Evolutionary conservation across 148 eudicot species (phyloP).

Genomic region (Pharnaceum exiguum): DNA sequence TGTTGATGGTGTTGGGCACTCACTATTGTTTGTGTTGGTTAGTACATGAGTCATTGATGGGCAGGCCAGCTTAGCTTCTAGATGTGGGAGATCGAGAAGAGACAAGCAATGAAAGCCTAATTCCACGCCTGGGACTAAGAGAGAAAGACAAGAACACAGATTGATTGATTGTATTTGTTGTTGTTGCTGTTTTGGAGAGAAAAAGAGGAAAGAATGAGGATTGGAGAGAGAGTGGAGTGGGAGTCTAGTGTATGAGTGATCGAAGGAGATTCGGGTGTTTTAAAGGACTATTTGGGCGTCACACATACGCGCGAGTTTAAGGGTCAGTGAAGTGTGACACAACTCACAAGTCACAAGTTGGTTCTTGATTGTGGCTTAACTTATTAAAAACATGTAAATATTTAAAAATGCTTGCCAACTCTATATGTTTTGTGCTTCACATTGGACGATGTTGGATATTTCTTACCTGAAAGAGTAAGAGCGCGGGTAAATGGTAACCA

Average conservation of each 20-base stretch:
- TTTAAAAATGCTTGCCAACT: background rate
- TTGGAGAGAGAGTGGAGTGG: background rate
- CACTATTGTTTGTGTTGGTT: conserved; percentile 25
- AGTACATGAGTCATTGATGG: conserved; percentile 20
- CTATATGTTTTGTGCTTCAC: conserved; percentile 16
- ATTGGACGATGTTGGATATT: conserved; percentile 3
- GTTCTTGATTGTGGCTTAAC: conserved; percentile 7
- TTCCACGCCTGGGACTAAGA: conserved; percentile 29
- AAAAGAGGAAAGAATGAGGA: conserved; percentile 9
- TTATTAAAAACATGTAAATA: background rate
- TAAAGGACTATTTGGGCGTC: conserved; percentile 11
- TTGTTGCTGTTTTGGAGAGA: conserved; percentile 2
- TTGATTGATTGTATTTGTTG: no score
- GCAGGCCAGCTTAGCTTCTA: background rate
- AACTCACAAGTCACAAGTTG: no score
- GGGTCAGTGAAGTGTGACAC: no score
- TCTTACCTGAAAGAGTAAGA: background rate
- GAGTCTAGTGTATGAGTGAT: conserved; percentile 2
- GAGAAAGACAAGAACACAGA: conserved; percentile 4
- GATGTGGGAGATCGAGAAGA: conserved; percentile 1
- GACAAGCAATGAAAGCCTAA: conserved; percentile 32
- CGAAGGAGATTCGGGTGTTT: conserved; percentile 6
- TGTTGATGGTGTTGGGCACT: conserved; percentile 6
- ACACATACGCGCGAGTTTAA: background rate
- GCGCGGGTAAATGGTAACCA: background rate